phyloP scores from a whole-genome alignment of 2,329 filamentous ascomycete genomes.

The Alternaria panax region DNA sequence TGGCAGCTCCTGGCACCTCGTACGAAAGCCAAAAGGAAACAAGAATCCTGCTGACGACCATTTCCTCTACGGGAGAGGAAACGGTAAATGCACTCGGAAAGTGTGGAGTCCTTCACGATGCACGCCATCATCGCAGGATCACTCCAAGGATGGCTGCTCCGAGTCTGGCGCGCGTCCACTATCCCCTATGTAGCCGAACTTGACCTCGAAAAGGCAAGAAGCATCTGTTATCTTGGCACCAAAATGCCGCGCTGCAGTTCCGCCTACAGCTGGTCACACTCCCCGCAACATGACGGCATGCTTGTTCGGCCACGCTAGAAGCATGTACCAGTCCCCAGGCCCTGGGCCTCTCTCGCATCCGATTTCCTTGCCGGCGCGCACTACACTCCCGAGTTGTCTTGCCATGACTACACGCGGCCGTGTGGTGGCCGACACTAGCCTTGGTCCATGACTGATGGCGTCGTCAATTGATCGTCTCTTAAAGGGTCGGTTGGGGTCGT shows the following conservation, averaged over 20 bases:
- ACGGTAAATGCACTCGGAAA: constrained; percentile 12
- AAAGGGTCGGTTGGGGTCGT: constrained; percentile 18
- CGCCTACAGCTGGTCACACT: constrained; percentile 21
- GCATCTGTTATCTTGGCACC: constrained; percentile 14
- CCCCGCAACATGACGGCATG: constrained; percentile 41
- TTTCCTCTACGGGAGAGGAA: constrained; percentile 4
- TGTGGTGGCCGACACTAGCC: constrained; percentile 25
- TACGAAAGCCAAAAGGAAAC: neutral
- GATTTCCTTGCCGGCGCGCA: constrained; percentile 33
- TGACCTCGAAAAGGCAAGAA: constrained; percentile 1
- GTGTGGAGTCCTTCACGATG: constrained; percentile 12
- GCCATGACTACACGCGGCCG: constrained; percentile 22
- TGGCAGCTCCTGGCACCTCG: neutral
- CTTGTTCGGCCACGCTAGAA: constrained; percentile 19
- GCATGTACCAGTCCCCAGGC: constrained; percentile 10
- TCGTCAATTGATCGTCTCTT: constrained; percentile 12
- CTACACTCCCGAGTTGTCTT: constrained; percentile 31
- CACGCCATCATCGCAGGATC: constrained; percentile 1
- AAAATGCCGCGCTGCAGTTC: constrained; percentile 37
- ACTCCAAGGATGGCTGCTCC: neutral
- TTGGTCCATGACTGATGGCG: constrained; percentile 17
- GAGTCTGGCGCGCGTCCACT: constrained; percentile 8
- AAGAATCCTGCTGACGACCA: neutral
- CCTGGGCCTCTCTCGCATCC: constrained; percentile 26
- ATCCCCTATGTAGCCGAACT: neutral